Evolutionary conservation across 2,329 filamentous ascomycete genomes (phyloP), one percentile per base, ranked within the genome.

Genomic region (Phialophora chinensis): DNA sequence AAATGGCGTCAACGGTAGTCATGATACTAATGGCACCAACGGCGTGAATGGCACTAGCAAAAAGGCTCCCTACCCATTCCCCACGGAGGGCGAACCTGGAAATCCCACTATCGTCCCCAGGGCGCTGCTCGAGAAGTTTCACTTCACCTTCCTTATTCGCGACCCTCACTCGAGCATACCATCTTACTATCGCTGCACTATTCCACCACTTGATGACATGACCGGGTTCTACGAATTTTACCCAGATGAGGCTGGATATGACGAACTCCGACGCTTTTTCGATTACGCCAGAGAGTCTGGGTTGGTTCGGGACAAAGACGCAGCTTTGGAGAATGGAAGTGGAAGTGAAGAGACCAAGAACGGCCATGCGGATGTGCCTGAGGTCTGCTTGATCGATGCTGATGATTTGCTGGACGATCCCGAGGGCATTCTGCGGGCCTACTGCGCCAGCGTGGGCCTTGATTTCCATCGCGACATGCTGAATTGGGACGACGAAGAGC

Each of bases 141-240:
- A 97, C 79, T 98, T 94, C 81, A 92, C 93, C 25, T 98, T 99
- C 81, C 86, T 98, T 70, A 98, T 99, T 83, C 93, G 95, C 65
- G 93, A 98, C 78, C 95, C 95, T n/a, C 88, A 92, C 74, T 88
- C 88, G 76, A 91, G 91, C 74, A 93, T 98, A 71, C 95, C 95
- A 7, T 96, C 92, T 55, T 98, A 94, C 83, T 97, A 90, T 84
- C 90, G 94, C 73, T 98, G 94, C 85, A 96, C 92, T 58, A 86
- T 97, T 62, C 93, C 95, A 14, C 95, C 95, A 0, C 85, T 97
- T 64, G 88, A 91, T 75, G 83, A 90, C 55, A 80, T 92, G 68
- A 98, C 94, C 0, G 92, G 92, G 7, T 98, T 96, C 82, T 84
- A 90, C 78, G 82, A 92, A 75, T 97, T 97, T 83, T 89, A 93